Evolutionary conservation across 2,329 filamentous ascomycete species (phyloP).

Genomic region (Fusarium chlamydosporum): DNA sequence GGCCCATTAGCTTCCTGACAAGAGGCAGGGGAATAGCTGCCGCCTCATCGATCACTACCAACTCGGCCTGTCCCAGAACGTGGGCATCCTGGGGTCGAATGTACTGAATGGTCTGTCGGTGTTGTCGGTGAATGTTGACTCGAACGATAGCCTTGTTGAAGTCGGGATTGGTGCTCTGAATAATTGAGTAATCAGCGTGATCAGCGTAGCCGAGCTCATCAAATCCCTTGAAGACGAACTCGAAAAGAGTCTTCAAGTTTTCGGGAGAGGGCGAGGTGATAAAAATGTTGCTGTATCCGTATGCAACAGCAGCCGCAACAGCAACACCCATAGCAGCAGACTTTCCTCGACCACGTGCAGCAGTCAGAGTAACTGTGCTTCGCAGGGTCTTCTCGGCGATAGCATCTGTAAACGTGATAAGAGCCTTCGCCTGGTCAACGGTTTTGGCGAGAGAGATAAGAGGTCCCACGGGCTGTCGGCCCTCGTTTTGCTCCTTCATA

Average conservation of each 20-base stretch:
- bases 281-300: conserved; percentile 99
- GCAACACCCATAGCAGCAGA: conserved; percentile 96
- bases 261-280: conserved; percentile 98
- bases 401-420: conserved; percentile 96
- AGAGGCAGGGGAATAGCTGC: conserved; percentile 95
- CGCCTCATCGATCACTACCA: conserved; percentile 97
- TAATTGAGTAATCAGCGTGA: conserved; percentile 96
- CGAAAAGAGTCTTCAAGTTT: conserved; percentile 98
- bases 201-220: conserved; percentile 94
- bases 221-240: conserved; percentile 98
- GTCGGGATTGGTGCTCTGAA: conserved; percentile 97
- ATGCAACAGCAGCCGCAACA: conserved; percentile 91
- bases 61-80: conserved; percentile 92
- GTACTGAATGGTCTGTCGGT: conserved; percentile 98
- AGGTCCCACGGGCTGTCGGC: conserved; percentile 87
- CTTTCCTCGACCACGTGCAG: conserved; percentile 94
- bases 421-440: conserved; percentile 93
- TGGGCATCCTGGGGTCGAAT: conserved; percentile 97
- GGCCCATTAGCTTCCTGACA: conserved; percentile 93
- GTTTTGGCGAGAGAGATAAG: conserved; percentile 89
- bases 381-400: conserved; percentile 96
- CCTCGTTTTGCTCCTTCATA: conserved; percentile 89
- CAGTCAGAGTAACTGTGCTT: conserved; percentile 93
- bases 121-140: conserved; percentile 94
- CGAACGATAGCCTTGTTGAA: conserved; percentile 99